Base-by-base conservation (phyloP, 768 basidiomycete genomes). In the Phylloporus arenicola region DNA sequence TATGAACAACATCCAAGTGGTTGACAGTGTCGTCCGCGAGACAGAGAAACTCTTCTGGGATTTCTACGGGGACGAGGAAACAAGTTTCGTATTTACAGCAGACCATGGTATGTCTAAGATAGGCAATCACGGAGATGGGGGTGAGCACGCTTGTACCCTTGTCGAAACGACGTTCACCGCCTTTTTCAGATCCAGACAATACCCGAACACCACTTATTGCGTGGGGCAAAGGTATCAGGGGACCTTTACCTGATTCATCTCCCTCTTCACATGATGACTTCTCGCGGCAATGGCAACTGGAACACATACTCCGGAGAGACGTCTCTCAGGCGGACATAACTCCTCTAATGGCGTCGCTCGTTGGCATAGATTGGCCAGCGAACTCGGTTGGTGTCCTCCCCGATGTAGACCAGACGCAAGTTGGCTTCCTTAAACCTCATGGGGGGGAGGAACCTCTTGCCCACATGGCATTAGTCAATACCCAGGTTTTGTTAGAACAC, bases 101-200 rank as follows among this genome's bases (percentile, higher is more conserved):
- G 91, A 93, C 64, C 91, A 93, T 61, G 91, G 91, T 9, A 93
- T 93, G 91, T 88, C 86, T 4, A 78, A 74, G 29, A 85, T 90
- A 47, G 91, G 91, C 12, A 92, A 92, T 60, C 91, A 93, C 51
- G 91, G 91, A 4, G 91, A 93, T 53, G 91, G 91, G 33, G 83
- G 88, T 86, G 60, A 62, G 64, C 46, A 39, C 43, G 8, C 43
- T 44, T 38, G n/a, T 17, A 25, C 42, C 33, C 39, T 33, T 9
- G 25, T 47, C 44, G 43, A 44, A 38, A 40, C 27, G 30, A 17
- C 17, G 31, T 49, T 55, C 53, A 57, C 11, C 39, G n/a, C n/a
- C 24, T 27, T 38, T 35, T 43, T 12, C 51, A 90, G 88, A 92
- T 59, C 90, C 90, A 0, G 90, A 92, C 61, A 91, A 86, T 58